A percentile compares a stretch with the other conserved stretches of the same genome.
Evolutionary conservation across 306 rosid species (phyloP).

Genomic region (Cercis canadensis): DNA sequence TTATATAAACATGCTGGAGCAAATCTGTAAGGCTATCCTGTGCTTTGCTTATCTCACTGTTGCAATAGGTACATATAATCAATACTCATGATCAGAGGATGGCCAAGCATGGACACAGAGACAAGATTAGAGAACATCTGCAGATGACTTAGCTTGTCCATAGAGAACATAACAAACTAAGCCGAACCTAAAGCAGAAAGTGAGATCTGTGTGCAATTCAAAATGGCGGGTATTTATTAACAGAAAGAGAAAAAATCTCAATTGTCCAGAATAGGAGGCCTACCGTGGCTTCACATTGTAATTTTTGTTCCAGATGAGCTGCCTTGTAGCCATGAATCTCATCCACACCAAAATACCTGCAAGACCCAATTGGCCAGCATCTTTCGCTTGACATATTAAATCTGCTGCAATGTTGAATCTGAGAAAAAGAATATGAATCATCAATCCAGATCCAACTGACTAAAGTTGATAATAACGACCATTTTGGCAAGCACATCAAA

Average conservation of each 20-base stretch:
- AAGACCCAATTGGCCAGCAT: constrained; percentile 77
- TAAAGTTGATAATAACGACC: constrained; percentile 21
- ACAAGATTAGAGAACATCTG: constrained; percentile 15
- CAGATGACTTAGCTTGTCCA: constrained; percentile 32
- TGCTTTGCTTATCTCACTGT: constrained; percentile 96
- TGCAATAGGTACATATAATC: constrained; percentile 32
- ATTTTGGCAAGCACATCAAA: constrained; percentile 25
- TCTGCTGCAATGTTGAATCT: constrained; percentile 98
- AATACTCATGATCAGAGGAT: constrained; percentile 36
- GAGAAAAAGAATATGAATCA: constrained; percentile 44
- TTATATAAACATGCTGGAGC: constrained; percentile 77
- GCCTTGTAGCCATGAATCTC: constrained; percentile 99
- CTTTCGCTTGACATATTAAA: constrained; percentile 76
- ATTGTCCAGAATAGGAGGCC: constrained; percentile 26
- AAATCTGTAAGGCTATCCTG: constrained; percentile 91
- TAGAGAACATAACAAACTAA: constrained; percentile 14
- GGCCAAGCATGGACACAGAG: constrained; percentile 24
- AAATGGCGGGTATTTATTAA: constrained; percentile 16
- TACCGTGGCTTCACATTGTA: constrained; percentile 99
- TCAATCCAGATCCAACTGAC: constrained; percentile 33
- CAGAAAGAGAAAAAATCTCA: constrained; percentile 17
- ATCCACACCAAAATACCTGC: constrained; percentile 95
- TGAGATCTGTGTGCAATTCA: constrained; percentile 9
- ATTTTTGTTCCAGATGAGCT: constrained; percentile 98
- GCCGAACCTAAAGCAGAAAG: constrained; percentile 28